These are phyloP conservation scores for Globisporangium ultimum DNA, from an alignment of 352 stramenopile genomes.

Conservation along the genomic window DNA sequence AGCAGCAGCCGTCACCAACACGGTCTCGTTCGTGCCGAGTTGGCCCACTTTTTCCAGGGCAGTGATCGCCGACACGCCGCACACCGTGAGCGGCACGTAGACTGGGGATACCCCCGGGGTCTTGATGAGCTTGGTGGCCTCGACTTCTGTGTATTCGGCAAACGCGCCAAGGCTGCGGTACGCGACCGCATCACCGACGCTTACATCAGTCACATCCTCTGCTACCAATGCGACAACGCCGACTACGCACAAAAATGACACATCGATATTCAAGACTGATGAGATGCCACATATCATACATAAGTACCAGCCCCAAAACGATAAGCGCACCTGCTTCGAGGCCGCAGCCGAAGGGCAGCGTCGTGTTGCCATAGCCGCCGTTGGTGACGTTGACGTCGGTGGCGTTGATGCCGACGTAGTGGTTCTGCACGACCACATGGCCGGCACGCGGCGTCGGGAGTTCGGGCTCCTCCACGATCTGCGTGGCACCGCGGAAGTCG, in stretches of 20 bases:
- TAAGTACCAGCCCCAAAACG: not conserved
- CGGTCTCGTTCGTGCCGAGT: conserved; percentile 55
- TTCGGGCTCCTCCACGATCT: conserved; percentile 27
- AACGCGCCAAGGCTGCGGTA: conserved; percentile 53
- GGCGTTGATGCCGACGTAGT: conserved; percentile 58
- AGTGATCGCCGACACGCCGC: conserved; percentile 37
- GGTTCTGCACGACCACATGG: conserved; percentile 40
- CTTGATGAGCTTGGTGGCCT: conserved; percentile 27
- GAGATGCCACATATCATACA: not conserved
- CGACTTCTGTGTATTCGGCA: conserved; percentile 43
- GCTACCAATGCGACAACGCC: conserved; percentile 35
- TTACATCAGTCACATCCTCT: conserved; percentile 39
- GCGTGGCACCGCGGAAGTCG: conserved; percentile 37
- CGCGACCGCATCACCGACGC: conserved; percentile 39
- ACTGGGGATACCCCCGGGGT: conserved; percentile 15
- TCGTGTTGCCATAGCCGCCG: conserved; percentile 28
- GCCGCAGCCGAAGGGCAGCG: conserved; percentile 41
- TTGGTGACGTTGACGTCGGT: conserved; percentile 63
- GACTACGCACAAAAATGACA: conserved; percentile 7
- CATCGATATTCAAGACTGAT: not conserved
- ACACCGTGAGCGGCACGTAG: conserved; percentile 34
- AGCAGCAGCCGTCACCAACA: conserved; percentile 33
- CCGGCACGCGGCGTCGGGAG: conserved; percentile 20
- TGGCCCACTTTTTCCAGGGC: conserved; percentile 52
- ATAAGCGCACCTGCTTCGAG: conserved; percentile 18